Evolutionary conservation across 2,329 filamentous ascomycete genomes (phyloP).

Genomic region (Aspergillus carbonarius): DNA sequence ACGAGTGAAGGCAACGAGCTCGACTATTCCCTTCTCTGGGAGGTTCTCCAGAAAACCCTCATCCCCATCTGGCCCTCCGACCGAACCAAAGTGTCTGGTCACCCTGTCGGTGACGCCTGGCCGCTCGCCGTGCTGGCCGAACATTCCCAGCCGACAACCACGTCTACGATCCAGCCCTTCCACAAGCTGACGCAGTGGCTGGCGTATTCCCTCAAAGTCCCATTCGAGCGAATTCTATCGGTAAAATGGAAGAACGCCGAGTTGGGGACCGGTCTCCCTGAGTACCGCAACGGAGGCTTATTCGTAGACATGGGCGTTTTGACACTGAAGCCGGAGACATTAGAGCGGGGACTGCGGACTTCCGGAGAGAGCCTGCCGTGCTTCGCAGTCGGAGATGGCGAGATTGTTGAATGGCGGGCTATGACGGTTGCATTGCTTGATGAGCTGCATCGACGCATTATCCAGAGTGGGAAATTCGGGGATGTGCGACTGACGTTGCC

Average conservation of each 20-base stretch:
- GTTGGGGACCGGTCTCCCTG: constrained; percentile 66
- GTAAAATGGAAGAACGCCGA: constrained; percentile 54
- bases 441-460: constrained; percentile 52
- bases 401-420: constrained; percentile 66
- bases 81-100: constrained; percentile 41
- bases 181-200: constrained; percentile 72
- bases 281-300: constrained; percentile 70
- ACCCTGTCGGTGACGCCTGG: constrained; percentile 54
- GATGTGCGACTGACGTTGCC: constrained; percentile 46
- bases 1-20: constrained; percentile 26
- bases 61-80: constrained; percentile 53
- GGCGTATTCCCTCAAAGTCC: constrained; percentile 69
- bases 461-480: constrained; percentile 36
- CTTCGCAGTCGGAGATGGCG: constrained; percentile 61
- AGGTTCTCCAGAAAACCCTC: constrained; percentile 44
- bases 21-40: constrained; percentile 46
- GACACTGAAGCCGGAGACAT: constrained; percentile 49
- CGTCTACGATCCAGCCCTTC: constrained; percentile 49
- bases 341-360: constrained; percentile 46
- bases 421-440: constrained; percentile 63
- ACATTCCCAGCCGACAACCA: constrained; percentile 10
- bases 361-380: constrained; percentile 43
- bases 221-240: constrained; percentile 55
- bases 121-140: constrained; percentile 34
- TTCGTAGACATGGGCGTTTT: constrained; percentile 62